A percentile compares a stretch with the other conserved stretches of the same genome.
Evolutionary conservation across 2,329 filamentous ascomycete genomes (phyloP).

Genomic region (Xylariaceae sp.): DNA sequence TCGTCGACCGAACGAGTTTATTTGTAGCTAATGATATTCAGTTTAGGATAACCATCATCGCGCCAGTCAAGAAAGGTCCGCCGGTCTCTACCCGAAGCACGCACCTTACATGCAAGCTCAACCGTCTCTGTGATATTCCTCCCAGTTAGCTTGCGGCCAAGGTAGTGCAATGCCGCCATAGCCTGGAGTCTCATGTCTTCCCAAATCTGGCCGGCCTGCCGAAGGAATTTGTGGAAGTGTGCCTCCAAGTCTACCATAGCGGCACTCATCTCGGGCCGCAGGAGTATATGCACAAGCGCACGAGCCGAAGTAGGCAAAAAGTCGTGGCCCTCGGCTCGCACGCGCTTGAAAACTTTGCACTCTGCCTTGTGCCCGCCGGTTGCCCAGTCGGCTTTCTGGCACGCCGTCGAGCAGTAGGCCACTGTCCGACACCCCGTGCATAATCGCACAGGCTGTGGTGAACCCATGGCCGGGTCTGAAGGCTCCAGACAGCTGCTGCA

Average conservation of each 20-base stretch:
- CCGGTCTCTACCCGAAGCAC: constrained; percentile 12
- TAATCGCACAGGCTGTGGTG: constrained; percentile 28
- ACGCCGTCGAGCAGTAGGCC: constrained; percentile 51
- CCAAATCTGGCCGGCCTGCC: constrained; percentile 35
- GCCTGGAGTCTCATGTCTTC: constrained; percentile 48
- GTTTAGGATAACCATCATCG: no score
- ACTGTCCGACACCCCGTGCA: constrained; percentile 53
- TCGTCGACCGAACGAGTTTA: constrained; percentile 57
- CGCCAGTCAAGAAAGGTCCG: not conserved
- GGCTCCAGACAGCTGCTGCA: constrained; percentile 49
- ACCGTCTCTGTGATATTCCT: constrained; percentile 39
- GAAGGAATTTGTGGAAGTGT: constrained; percentile 41
- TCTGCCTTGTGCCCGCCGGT: constrained; percentile 48
- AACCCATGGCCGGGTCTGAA: constrained; percentile 22
- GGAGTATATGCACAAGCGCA: constrained; percentile 49
- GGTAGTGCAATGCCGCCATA: constrained; percentile 47
- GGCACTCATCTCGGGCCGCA: constrained; percentile 35
- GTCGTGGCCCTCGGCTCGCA: constrained; percentile 36
- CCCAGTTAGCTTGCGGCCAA: constrained; percentile 37
- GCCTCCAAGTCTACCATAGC: constrained; percentile 43
- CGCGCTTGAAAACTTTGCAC: constrained; percentile 45
- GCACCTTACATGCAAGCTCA: constrained; percentile 52
- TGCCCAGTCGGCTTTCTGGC: constrained; percentile 54
- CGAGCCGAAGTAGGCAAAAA: constrained; percentile 53
- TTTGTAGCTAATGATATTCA: constrained; percentile 46